Percentiles rank a stretch among this genome's conserved stretches.
phyloP scores from a whole-genome alignment of 2,329 filamentous ascomycete genomes.

The Scorias spongiosa region DNA sequence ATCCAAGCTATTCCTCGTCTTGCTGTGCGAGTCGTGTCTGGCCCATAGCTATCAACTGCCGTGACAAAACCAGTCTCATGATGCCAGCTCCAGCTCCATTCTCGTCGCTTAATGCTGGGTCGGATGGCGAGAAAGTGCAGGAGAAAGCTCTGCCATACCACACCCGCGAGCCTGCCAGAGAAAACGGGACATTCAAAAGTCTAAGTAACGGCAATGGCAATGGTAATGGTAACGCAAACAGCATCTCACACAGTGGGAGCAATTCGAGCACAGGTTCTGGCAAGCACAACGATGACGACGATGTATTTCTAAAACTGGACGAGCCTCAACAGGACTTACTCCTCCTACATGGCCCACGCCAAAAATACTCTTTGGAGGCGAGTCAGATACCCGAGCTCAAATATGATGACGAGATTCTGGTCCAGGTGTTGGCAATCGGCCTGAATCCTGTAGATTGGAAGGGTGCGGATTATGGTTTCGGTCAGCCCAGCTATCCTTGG shows the following conservation, averaged over 20 bases:
- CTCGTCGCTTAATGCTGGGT: too few relatives aligned
- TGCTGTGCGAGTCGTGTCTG: slow-evolving; percentile 1
- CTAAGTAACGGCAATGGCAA: slow-evolving; percentile 4
- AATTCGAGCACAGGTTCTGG: background rate
- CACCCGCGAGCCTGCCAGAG: background rate
- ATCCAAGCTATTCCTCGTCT: slow-evolving; percentile 1
- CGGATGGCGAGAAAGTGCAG: slow-evolving; percentile 1
- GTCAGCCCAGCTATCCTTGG: slow-evolving; percentile 51
- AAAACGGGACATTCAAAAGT: background rate
- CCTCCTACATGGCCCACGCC: slow-evolving; percentile 19
- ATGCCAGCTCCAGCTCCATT: too few relatives aligned
- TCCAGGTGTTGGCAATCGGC: slow-evolving; percentile 50
- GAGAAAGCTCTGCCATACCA: background rate
- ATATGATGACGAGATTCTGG: slow-evolving; percentile 40
- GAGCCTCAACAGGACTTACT: slow-evolving; percentile 20
- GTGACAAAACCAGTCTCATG: too few relatives aligned
- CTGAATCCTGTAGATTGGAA: slow-evolving; percentile 69
- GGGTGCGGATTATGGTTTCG: slow-evolving; percentile 53
- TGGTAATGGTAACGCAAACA: slow-evolving; percentile 6
- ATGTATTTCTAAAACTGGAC: slow-evolving; percentile 18
- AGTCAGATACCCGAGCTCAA: slow-evolving; percentile 17
- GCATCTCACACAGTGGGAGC: background rate
- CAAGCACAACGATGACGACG: slow-evolving; percentile 2
- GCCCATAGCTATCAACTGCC: slow-evolving; percentile 1
- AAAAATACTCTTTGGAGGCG: slow-evolving; percentile 20